Percentiles rank a stretch among this genome's conserved stretches.
These are phyloP conservation scores for Actinomucor elegans DNA, from an alignment of 371 early-diverging fungal species.

Conservation along the genomic window DNA sequence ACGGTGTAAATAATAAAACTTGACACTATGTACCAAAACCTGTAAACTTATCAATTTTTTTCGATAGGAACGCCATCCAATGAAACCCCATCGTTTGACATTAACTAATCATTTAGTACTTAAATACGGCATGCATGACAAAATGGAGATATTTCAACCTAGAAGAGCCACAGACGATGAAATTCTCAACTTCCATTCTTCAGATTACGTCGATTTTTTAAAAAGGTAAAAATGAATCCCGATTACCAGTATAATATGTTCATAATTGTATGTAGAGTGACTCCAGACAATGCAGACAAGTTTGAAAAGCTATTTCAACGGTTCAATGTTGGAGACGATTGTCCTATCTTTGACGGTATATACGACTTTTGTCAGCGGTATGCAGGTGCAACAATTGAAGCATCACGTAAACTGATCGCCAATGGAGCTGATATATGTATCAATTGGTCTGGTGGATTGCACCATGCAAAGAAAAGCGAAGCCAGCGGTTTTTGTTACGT, in stretches of 20 bases:
- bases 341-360: constrained; percentile 97
- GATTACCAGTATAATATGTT: too few species aligned
- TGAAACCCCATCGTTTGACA: constrained; percentile 95
- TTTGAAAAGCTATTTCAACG: constrained; percentile 67
- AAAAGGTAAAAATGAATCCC: constrained; percentile 64
- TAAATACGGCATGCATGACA: constrained; percentile 81
- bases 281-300: constrained; percentile 83
- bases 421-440: constrained; percentile 83
- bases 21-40: background rate
- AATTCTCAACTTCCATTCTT: constrained; percentile 93
- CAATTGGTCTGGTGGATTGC: constrained; percentile 96
- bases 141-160: constrained; percentile 90
- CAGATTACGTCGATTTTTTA: constrained; percentile 98
- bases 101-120: constrained; percentile 91
- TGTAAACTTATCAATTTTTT: constrained; percentile 5
- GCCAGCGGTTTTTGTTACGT: constrained; percentile 96
- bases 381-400: constrained; percentile 87
- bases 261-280: constrained; percentile 69
- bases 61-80: constrained; percentile 82
- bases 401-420: constrained; percentile 76
- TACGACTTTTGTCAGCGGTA: constrained; percentile 94
- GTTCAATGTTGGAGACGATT: constrained; percentile 95
- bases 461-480: constrained; percentile 94
- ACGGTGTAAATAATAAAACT: constrained; percentile 65
- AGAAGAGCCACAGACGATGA: constrained; percentile 94